A percentile compares a stretch with the other conserved stretches of the same genome.
Conservation (phyloP, 2,329 filamentous ascomycete species). For the Incumbomyces lentus region DNA sequence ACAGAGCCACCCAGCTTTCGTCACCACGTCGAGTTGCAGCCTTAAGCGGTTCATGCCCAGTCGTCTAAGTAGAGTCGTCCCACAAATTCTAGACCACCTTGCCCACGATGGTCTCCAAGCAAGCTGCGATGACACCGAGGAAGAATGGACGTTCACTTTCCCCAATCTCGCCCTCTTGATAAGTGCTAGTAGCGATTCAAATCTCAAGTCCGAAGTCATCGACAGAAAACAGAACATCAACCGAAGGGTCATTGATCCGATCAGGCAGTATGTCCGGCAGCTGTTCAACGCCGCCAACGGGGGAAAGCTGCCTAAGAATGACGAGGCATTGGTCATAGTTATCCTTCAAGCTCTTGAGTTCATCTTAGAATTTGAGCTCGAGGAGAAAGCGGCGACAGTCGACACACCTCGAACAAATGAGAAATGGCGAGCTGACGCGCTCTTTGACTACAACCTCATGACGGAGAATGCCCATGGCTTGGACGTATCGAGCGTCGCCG, state of each 20-base stretch:
- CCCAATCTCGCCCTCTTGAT: not conserved
- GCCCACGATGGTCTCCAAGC: not conserved
- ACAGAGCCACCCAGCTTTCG: no score
- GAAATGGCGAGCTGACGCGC: not conserved
- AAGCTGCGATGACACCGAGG: not conserved
- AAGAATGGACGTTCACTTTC: not conserved
- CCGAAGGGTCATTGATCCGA: not conserved
- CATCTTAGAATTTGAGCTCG: not conserved
- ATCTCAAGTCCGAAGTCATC: not conserved
- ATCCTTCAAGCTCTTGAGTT: not conserved
- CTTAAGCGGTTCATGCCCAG: no score
- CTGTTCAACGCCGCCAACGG: not conserved
- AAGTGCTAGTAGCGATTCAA: not conserved
- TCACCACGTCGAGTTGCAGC: no score
- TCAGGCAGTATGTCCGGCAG: not conserved
- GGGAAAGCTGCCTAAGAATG: not conserved
- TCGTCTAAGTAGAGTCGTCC: no score
- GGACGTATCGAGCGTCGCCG: conserved; percentile 13
- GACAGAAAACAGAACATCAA: not conserved
- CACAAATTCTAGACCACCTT: no score
- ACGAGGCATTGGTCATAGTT: not conserved
- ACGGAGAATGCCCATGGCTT: not conserved
- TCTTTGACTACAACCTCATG: not conserved
- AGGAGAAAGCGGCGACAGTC: not conserved
- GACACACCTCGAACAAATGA: not conserved